Evolutionary conservation across 2,329 filamentous ascomycete genomes (phyloP).

Genomic region (Arthroderma sp.): DNA sequence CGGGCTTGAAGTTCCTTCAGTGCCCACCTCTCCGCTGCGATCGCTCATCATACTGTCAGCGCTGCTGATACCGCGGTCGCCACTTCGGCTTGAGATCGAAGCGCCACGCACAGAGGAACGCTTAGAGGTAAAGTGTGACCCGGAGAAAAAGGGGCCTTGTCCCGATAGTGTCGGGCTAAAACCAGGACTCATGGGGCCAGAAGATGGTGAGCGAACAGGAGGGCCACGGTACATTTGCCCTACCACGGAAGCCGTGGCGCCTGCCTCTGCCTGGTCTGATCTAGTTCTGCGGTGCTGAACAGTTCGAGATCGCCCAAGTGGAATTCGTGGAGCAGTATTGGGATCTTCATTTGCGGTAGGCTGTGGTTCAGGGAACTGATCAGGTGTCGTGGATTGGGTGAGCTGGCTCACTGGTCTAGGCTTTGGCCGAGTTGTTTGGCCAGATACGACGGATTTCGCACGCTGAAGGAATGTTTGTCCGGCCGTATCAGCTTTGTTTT

Average conservation of each 20-base stretch:
- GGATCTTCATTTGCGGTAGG: conserved; percentile 33
- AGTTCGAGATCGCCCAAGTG: conserved; percentile 30
- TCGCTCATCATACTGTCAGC: conserved; percentile 47
- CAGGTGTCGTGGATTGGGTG: conserved; percentile 14
- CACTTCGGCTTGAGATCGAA: conserved; percentile 35
- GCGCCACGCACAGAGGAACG: conserved; percentile 39
- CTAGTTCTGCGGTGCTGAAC: conserved; percentile 36
- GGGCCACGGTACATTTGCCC: conserved; percentile 76
- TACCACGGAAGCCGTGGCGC: conserved; percentile 54
- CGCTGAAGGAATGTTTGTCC: conserved; percentile 41
- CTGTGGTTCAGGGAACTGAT: conserved; percentile 3
- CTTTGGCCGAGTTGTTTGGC: conserved; percentile 22
- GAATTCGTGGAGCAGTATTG: conserved; percentile 35
- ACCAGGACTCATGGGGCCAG: conserved; percentile 40
- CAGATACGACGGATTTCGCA: conserved; percentile 47
- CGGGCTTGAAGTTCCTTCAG: conserved; percentile 37
- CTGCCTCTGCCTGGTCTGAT: conserved; percentile 33
- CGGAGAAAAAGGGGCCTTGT: conserved; percentile 26
- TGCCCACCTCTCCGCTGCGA: conserved; percentile 30
- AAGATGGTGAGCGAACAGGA: conserved; percentile 23
- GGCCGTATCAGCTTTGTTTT: conserved; percentile 37
- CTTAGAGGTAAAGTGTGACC: conserved; percentile 35
- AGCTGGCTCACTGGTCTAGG: conserved; percentile 33
- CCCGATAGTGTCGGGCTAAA: conserved; percentile 40
- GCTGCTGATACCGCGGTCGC: conserved; percentile 47